Conservation (phyloP, 208 protist species). For the Crithidia sp. region DNA sequence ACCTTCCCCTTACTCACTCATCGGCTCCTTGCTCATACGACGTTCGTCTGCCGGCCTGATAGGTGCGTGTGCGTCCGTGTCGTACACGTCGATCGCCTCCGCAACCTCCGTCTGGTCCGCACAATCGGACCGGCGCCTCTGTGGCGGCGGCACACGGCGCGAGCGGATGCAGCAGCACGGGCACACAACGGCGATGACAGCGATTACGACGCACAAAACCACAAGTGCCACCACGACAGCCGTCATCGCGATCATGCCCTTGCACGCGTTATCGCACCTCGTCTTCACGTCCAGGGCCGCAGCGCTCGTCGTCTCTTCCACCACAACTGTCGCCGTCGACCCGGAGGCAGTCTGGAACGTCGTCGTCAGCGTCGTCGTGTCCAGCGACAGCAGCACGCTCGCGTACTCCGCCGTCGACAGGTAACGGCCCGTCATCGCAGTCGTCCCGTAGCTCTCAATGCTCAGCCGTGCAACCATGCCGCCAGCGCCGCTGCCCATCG, state of each 20-base stretch:
- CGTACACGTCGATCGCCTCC: slow-evolving; percentile 4
- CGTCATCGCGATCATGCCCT: slow-evolving; percentile 21
- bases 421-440: slow-evolving; percentile 20
- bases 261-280: slow-evolving; percentile 11
- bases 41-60: too few relatives aligned
- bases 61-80: background rate
- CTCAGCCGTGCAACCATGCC: slow-evolving; percentile 6
- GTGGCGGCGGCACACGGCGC: background rate
- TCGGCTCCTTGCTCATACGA: too few relatives aligned
- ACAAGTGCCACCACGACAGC: background rate
- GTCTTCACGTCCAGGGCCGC: background rate
- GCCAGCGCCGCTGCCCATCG: slow-evolving; percentile 20
- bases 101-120: background rate
- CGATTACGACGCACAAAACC: background rate
- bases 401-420: slow-evolving; percentile 18
- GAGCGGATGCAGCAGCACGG: slow-evolving; percentile 4
- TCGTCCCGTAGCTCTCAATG: background rate
- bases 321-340: slow-evolving; percentile 3
- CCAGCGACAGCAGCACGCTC: slow-evolving; percentile 7
- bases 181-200: background rate
- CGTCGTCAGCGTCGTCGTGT: slow-evolving; percentile 11
- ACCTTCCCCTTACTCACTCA: too few relatives aligned
- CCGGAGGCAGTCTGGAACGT: slow-evolving; percentile 6
- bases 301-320: slow-evolving; percentile 12
- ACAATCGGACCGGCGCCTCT: too few relatives aligned